Conservation (phyloP, 1,139 yeast species). For the Maudiozyma humilis region DNA sequence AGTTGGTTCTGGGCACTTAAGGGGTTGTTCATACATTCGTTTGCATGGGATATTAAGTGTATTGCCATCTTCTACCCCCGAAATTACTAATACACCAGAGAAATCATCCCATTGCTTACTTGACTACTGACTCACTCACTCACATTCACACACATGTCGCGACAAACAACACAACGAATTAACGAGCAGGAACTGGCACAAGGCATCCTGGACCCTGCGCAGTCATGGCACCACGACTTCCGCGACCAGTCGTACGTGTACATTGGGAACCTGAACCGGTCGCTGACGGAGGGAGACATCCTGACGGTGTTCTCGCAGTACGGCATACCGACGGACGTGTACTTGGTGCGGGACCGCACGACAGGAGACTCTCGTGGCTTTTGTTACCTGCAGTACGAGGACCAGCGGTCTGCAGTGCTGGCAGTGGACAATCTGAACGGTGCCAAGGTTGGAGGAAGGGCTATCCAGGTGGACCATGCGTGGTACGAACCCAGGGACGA, state of each 20-base stretch:
- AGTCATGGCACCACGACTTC: slow-evolving; percentile 89
- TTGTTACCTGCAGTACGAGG: slow-evolving; percentile 77
- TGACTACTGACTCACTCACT: too few species aligned
- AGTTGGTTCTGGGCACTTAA: too few species aligned
- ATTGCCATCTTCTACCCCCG: too few species aligned
- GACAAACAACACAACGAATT: too few species aligned
- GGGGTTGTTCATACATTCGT: too few species aligned
- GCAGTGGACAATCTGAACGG: slow-evolving; percentile 91
- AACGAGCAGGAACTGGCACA: slow-evolving; percentile 51
- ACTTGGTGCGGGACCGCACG: slow-evolving; percentile 59
- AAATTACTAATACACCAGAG: too few species aligned
- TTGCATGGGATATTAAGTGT: too few species aligned
- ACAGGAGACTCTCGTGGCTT: slow-evolving; percentile 69
- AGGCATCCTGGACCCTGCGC: slow-evolving; percentile 46
- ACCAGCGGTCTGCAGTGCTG: slow-evolving; percentile 68
- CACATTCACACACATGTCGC: too few species aligned
- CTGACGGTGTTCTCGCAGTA: slow-evolving; percentile 77
- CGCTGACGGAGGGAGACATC: slow-evolving; percentile 66
- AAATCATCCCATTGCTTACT: too few species aligned
- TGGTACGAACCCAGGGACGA: slow-evolving; percentile 49
- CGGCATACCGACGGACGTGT: slow-evolving; percentile 77
- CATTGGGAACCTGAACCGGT: slow-evolving; percentile 65
- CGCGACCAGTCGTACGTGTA: slow-evolving; percentile 57
- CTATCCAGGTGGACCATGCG: slow-evolving; percentile 68
- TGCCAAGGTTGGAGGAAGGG: slow-evolving; percentile 47